Evolutionary conservation across 148 eudicot genomes (phyloP).

Genomic region (Fagopyrum tataricum): DNA sequence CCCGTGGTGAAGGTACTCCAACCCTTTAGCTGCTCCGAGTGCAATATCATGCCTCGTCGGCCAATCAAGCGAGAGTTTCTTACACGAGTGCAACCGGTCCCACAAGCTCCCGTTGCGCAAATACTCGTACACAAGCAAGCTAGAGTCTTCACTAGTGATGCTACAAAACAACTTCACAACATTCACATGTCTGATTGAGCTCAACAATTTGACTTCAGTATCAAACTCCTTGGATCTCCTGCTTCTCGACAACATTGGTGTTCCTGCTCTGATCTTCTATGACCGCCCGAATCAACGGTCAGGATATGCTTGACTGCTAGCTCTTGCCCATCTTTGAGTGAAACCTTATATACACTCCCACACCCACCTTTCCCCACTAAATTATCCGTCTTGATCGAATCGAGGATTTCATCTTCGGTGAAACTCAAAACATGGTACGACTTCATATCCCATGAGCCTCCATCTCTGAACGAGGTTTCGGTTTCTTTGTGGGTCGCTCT

Average conservation of each 20-base stretch:
- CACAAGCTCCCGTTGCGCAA: slow-evolving; percentile 90
- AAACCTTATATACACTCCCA: slow-evolving; percentile 67
- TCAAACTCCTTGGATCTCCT: slow-evolving; percentile 54
- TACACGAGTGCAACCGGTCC: slow-evolving; percentile 51
- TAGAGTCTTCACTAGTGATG: slow-evolving; percentile 84
- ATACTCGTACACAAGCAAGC: slow-evolving; percentile 80
- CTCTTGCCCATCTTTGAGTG: slow-evolving; percentile 46
- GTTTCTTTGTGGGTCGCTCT: slow-evolving; percentile 15
- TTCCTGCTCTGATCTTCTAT: slow-evolving; percentile 24
- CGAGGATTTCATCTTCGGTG: slow-evolving; percentile 73
- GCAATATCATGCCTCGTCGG: slow-evolving; percentile 65
- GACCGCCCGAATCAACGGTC: slow-evolving; percentile 28
- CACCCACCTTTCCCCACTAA: slow-evolving; percentile 90
- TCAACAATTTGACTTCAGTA: slow-evolving; percentile 67
- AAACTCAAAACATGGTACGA: slow-evolving; percentile 72
- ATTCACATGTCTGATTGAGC: slow-evolving; percentile 78
- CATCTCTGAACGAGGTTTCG: slow-evolving; percentile 47
- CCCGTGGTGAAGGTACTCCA: slow-evolving; percentile 86
- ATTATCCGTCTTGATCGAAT: slow-evolving; percentile 62
- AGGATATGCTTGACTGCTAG: slow-evolving; percentile 83
- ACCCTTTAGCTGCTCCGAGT: slow-evolving; percentile 69
- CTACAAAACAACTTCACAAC: slow-evolving; percentile 85
- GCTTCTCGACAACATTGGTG: slow-evolving; percentile 43
- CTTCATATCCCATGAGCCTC: slow-evolving; percentile 71
- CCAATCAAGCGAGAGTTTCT: slow-evolving; percentile 65